Evolutionary conservation across 1,139 yeast species (phyloP), one percentile per base, ranked within the genome.

Genomic region (Candida buenavistaensis): DNA sequence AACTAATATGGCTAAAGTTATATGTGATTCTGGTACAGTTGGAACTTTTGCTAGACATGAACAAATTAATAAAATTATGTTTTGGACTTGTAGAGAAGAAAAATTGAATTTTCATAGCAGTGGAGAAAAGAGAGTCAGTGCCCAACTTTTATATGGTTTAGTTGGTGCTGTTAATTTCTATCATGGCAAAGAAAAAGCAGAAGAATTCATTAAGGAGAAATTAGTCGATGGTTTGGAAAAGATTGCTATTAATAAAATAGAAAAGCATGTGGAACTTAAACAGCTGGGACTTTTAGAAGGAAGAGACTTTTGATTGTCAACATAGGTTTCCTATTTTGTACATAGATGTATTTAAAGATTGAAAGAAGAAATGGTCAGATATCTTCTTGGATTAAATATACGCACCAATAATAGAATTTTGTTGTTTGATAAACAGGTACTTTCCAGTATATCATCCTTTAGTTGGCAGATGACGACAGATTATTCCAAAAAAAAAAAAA

Each of bases 81-180:
- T 86, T 64, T 87, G 95, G 90, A 80, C 75, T 52, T 68, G 75
- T 55, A 69, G 78, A 54, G 72, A 75, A 56, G 72, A 74, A 41
- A 68, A 72, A 28, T 59, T 74, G 41, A 72, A 71, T 28, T 79
- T 80, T 48, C 72, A 72, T 38, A 54, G 54, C 36, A 66, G 70
- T 44, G 88, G 87, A 27, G 83, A 80, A 50, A 43, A 56, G 46
- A 58, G 50, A 39, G 82, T 87, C 4, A 75, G 75, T 44, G 81
- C 92, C 2, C 82, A 85, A 46, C 76, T 85, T 52, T 59, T 87
- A 36, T 75, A 77, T 50, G 90, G 96, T 6, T 61, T 89, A 39
- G 68, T 89, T 22, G 97, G 97, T 12, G 96, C 94, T 2, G 75
- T 90, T 32, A 68, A 84, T 30, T 64, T 82, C 39, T 71, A 75